Base-by-base conservation (phyloP, 2,329 filamentous ascomycete genomes). In the Iodosphaeria phyllophila region DNA sequence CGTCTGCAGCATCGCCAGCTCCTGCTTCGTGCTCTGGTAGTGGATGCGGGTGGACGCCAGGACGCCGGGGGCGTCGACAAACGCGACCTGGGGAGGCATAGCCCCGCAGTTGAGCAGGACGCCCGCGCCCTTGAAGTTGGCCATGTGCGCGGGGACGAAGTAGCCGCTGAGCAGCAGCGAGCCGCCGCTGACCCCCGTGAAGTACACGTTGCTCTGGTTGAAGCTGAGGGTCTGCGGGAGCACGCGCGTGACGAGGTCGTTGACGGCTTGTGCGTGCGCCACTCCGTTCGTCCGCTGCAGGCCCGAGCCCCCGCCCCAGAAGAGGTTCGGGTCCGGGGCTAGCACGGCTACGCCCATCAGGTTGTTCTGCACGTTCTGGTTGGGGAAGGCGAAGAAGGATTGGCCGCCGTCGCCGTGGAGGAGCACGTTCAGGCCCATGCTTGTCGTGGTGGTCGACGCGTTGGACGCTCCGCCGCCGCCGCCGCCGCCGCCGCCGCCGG, bases 401-500 rank as follows among this genome's bases (percentile, higher is more conserved):
- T 65, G 58, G 5, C 64, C 64, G 20, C 64, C 64, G 37, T 70
- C 64, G 24, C 64, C 64, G 39, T 70, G 64, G 4, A 70, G 52
- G 18, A 70, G 53, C 9, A 70, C 56, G 35, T 69, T 69, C 5
- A 64, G 48, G 24, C 60, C 61, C 16, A 62, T 44, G n/a, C n/a
- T n/a, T 5, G 44, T 32, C 5, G 56, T 53, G 0, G 37, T 27
- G 3, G 43, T 38, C 13, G 39, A 37, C 12, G 48, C 35, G 1
- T 21, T 30, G 25, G 42, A 46, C 13, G 41, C 30, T 6, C 37
- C 60, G 18, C 60, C 62, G n/a, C n/a, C n/a, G n/a, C n/a, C n/a
- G n/a, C n/a, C n/a, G n/a, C n/a, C n/a, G n/a, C n/a, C n/a, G n/a
- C n/a, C n/a, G n/a, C n/a, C n/a, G n/a, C n/a, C n/a, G n/a, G n/a